Evolutionary conservation across 2,329 filamentous ascomycete genomes (phyloP).

Genomic region (Myriangium duriaei): DNA sequence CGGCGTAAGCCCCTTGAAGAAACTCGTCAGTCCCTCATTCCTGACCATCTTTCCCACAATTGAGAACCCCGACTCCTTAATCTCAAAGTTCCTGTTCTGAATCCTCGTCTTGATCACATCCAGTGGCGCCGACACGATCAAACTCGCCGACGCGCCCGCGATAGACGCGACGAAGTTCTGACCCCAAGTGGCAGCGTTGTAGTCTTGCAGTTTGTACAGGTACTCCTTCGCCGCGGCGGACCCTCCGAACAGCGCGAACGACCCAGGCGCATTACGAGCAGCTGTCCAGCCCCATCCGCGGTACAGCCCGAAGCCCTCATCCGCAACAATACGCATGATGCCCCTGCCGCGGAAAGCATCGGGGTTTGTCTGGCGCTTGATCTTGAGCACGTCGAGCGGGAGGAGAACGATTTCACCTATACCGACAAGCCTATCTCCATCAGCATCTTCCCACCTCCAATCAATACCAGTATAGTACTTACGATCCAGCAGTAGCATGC

Average conservation of each 20-base stretch:
- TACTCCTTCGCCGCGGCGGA: slow-evolving; percentile 97
- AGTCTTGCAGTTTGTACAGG: slow-evolving; percentile 76
- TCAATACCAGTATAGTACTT: no score
- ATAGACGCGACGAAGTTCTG: slow-evolving; percentile 98
- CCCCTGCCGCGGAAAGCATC: slow-evolving; percentile 94
- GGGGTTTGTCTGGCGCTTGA: slow-evolving; percentile 98
- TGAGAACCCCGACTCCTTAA: slow-evolving; percentile 84
- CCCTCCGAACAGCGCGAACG: slow-evolving; percentile 96
- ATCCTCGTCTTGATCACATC: slow-evolving; percentile 98
- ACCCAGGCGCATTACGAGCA: slow-evolving; percentile 89
- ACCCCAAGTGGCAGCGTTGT: slow-evolving; percentile 87
- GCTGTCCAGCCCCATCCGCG: slow-evolving; percentile 96
- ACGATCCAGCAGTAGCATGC: slow-evolving; percentile 92
- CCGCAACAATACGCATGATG: slow-evolving; percentile 73
- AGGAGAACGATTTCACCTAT: slow-evolving; percentile 95
- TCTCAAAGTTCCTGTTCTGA: slow-evolving; percentile 97
- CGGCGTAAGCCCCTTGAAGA: slow-evolving; percentile 96
- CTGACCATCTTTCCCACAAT: slow-evolving; percentile 88
- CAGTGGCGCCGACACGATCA: slow-evolving; percentile 87
- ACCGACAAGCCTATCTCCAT: slow-evolving; percentile 61
- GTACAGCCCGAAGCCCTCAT: slow-evolving; percentile 93
- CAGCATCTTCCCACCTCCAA: slow-evolving; percentile 1
- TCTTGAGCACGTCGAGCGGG: slow-evolving; percentile 94
- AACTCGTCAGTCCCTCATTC: slow-evolving; percentile 72
- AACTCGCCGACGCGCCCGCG: slow-evolving; percentile 84